Evolutionary conservation across 2,329 filamentous ascomycete genomes (phyloP).

Genomic region (Stemphylium beticola): DNA sequence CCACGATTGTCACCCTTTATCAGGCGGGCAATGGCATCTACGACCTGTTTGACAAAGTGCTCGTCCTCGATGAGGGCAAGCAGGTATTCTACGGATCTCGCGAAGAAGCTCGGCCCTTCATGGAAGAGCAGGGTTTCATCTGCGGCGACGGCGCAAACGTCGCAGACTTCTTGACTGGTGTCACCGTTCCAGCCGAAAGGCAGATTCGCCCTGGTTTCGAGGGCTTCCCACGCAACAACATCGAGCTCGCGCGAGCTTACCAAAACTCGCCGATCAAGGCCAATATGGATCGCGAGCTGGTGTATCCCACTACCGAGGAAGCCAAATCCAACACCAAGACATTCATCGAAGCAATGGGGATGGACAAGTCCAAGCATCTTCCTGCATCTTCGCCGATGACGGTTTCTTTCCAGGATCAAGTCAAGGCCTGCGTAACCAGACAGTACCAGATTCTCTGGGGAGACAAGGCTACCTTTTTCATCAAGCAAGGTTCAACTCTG

Average conservation of each 20-base stretch:
- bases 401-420: constrained; percentile 49
- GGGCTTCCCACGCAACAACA: constrained; percentile 51
- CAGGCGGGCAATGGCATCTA: constrained; percentile 59
- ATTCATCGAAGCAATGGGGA: constrained; percentile 60
- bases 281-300: constrained; percentile 62
- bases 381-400: constrained; percentile 62
- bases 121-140: constrained; percentile 71
- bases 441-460: constrained; percentile 72
- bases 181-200: constrained; percentile 60
- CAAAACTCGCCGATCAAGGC: constrained; percentile 57
- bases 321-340: constrained; percentile 47
- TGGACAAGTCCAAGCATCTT: constrained; percentile 63
- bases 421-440: constrained; percentile 62
- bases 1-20: constrained; percentile 64
- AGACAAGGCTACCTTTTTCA: constrained; percentile 67
- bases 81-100: constrained; percentile 76
- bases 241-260: constrained; percentile 55
- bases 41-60: constrained; percentile 72
- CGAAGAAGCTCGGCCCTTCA: constrained; percentile 65
- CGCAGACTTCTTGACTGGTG: constrained; percentile 77
- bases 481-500: constrained; percentile 66
- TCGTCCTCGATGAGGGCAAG: constrained; percentile 75
- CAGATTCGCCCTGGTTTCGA: constrained; percentile 50
- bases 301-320: constrained; percentile 61
- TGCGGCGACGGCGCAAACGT: constrained; percentile 69